A percentile compares a stretch with the other conserved stretches of the same genome.
phyloP scores from a whole-genome alignment of 1,284 basidiomycete species.

The Pyrrhoderma noxium region DNA sequence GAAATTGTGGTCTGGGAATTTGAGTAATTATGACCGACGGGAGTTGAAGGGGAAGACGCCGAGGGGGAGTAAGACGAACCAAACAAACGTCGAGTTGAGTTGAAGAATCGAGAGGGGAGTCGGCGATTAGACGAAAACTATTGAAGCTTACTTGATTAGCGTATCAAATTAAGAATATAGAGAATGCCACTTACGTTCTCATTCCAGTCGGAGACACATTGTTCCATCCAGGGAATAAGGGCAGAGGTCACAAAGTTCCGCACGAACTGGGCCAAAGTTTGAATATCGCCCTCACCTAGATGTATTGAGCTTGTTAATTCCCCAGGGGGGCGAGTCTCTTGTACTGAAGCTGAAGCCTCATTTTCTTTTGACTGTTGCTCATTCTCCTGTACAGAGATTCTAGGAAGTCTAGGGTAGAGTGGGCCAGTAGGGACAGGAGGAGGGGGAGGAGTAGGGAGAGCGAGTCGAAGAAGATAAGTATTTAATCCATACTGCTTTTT shows the following conservation, averaged over 20 bases:
- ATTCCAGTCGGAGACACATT: conserved; percentile 89
- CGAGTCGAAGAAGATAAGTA: conserved; percentile 57
- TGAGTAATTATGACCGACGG: conserved; percentile 32
- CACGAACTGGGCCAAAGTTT: conserved; percentile 74
- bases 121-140: conserved; percentile 79
- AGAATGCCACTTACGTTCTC: conserved; percentile 53
- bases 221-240: conserved; percentile 95
- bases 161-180: background rate
- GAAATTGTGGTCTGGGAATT: conserved; percentile 29
- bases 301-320: conserved; percentile 37
- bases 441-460: conserved; percentile 45
- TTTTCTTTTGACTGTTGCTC: conserved; percentile 1
- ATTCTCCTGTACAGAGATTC: conserved; percentile 26
- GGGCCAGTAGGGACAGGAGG: conserved; percentile 58
- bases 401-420: conserved; percentile 58
- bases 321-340: conserved; percentile 13
- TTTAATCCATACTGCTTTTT: conserved; percentile 78
- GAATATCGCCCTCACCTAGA: conserved; percentile 73
- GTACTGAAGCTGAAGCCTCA: conserved; percentile 10
- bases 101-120: conserved; percentile 73
- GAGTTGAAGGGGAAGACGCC: conserved; percentile 33
- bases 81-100: conserved; percentile 88
- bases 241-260: conserved; percentile 90
- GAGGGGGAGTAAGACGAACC: conserved; percentile 47
- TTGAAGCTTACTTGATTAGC: conserved; percentile 4